Percentiles rank a stretch among this genome's conserved stretches.
Evolutionary conservation across 2,329 filamentous ascomycete genomes (phyloP).

Genomic region (Teratosphaeria viscida): DNA sequence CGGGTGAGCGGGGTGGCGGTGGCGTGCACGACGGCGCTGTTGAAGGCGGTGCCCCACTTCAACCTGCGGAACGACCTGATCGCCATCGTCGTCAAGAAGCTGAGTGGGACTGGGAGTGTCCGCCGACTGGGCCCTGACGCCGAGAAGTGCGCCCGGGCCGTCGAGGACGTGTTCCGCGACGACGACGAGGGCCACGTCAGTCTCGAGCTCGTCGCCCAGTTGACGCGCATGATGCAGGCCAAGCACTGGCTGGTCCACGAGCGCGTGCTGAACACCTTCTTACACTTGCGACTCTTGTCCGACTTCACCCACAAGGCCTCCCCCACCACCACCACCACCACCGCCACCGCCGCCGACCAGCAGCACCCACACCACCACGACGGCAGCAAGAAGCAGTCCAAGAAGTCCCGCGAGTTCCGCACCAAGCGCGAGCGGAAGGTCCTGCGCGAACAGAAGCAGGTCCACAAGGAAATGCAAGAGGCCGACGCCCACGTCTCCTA

Average conservation of each 20-base stretch:
- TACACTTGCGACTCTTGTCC: conserved; percentile 76
- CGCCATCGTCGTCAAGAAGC: conserved; percentile 74
- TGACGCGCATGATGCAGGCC: conserved; percentile 92
- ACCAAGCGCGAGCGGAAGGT: conserved; percentile 81
- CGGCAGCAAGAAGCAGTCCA: conserved; percentile 44
- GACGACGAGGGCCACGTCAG: conserved; percentile 87
- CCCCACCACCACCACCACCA: conserved; percentile 59
- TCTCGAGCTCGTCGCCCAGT: conserved; percentile 70
- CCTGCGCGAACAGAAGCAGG: conserved; percentile 70
- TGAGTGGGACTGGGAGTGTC: conserved; percentile 44
- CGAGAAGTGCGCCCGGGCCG: conserved; percentile 61
- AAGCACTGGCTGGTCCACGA: conserved; percentile 76
- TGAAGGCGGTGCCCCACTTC: conserved; percentile 84
- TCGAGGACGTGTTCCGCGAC: conserved; percentile 72
- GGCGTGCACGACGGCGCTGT: conserved; percentile 70
- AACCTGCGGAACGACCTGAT: conserved; percentile 86
- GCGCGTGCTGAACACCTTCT: conserved; percentile 77
- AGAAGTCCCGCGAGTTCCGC: conserved; percentile 71
- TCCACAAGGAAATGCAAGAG: conserved; percentile 87
- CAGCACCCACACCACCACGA: conserved; percentile 32
- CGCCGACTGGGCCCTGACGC: conserved; percentile 65
- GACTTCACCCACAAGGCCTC: conserved; percentile 83
- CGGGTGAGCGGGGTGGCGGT: conserved; percentile 52
- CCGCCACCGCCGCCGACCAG: conserved; percentile 1
- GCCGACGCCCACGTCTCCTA: conserved; percentile 85